These are phyloP conservation scores for Penicillium glabrum DNA, from an alignment of 2,329 filamentous ascomycete genomes.

Conservation along the genomic window DNA sequence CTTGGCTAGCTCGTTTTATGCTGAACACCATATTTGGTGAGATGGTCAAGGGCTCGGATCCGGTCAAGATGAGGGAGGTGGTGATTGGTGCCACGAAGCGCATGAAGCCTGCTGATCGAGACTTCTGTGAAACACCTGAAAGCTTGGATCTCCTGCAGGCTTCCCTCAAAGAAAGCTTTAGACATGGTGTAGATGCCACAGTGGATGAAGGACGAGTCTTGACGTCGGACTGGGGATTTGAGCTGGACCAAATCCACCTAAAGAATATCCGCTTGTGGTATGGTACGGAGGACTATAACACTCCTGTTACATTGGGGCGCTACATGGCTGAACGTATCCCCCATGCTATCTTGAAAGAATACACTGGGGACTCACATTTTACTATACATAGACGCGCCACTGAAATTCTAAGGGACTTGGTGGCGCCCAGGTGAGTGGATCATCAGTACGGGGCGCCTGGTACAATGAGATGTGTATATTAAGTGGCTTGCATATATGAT, in stretches of 20 bases:
- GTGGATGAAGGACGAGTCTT: conserved; percentile 2
- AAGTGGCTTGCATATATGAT: not conserved
- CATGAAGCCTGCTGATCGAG: conserved; percentile 1
- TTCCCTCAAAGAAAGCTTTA: conserved; percentile 1
- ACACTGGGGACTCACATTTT: not conserved
- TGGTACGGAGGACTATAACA: conserved; percentile 4
- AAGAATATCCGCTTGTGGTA: conserved; percentile 4
- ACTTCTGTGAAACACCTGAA: not conserved
- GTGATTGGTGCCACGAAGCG: not conserved
- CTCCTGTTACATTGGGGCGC: not conserved
- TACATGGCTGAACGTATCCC: conserved; percentile 5
- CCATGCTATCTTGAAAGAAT: not conserved
- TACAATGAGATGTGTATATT: not conserved
- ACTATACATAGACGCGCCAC: not conserved
- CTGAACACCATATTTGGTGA: not conserved
- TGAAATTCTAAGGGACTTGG: conserved; percentile 2
- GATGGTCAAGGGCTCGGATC: not conserved
- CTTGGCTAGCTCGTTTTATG: conserved; percentile 7
- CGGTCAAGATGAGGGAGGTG: conserved; percentile 1
- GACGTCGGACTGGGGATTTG: conserved; percentile 8
- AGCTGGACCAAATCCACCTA: not conserved
- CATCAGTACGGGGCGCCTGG: not conserved
- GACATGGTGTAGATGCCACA: not conserved
- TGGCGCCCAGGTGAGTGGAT: not conserved
- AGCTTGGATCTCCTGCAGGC: not conserved